Evolutionary conservation across 2,329 filamentous ascomycete species (phyloP).

Genomic region (Ascochyta lentis): DNA sequence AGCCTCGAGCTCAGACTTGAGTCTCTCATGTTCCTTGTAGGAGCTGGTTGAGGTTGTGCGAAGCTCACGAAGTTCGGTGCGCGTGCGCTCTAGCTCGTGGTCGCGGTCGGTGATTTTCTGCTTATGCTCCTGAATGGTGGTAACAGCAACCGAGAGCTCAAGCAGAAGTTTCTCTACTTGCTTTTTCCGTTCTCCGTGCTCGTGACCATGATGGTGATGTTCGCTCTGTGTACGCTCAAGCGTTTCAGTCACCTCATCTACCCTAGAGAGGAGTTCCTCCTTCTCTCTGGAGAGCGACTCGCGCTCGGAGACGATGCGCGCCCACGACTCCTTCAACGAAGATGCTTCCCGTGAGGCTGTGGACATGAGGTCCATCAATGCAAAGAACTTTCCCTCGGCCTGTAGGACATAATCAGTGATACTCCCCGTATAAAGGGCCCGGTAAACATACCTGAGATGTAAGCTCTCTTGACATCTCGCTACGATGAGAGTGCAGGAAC

Average conservation of each 20-base stretch:
- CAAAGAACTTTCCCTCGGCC: slow-evolving; percentile 36
- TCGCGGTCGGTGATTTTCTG: slow-evolving; percentile 32
- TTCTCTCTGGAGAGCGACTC: slow-evolving; percentile 29
- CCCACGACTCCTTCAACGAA: slow-evolving; percentile 35
- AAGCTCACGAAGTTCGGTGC: slow-evolving; percentile 27
- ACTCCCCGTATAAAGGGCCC: rapidly evolving
- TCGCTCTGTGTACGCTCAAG: slow-evolving; percentile 33
- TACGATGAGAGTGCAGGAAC: slow-evolving; percentile 34
- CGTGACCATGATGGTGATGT: slow-evolving; percentile 30
- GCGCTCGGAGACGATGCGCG: slow-evolving; percentile 35
- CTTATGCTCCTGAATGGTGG: slow-evolving; percentile 31
- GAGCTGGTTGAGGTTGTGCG: slow-evolving; percentile 14
- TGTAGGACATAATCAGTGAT: neutral
- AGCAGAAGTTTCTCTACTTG: slow-evolving; percentile 31
- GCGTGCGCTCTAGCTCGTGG: slow-evolving; percentile 25
- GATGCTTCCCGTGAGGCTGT: slow-evolving; percentile 32
- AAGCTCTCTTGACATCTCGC: slow-evolving; percentile 35
- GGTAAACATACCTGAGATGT: slow-evolving; percentile 15
- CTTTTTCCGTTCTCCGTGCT: slow-evolving; percentile 29
- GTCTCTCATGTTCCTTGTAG: slow-evolving; percentile 25
- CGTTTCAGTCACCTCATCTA: slow-evolving; percentile 33
- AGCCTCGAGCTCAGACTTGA: slow-evolving; percentile 26
- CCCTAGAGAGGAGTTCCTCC: slow-evolving; percentile 25
- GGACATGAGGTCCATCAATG: slow-evolving; percentile 39
- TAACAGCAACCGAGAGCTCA: slow-evolving; percentile 30